phyloP scores from a whole-genome alignment of 192 early-diverging fungal genomes.

The Coemansia sp. region DNA sequence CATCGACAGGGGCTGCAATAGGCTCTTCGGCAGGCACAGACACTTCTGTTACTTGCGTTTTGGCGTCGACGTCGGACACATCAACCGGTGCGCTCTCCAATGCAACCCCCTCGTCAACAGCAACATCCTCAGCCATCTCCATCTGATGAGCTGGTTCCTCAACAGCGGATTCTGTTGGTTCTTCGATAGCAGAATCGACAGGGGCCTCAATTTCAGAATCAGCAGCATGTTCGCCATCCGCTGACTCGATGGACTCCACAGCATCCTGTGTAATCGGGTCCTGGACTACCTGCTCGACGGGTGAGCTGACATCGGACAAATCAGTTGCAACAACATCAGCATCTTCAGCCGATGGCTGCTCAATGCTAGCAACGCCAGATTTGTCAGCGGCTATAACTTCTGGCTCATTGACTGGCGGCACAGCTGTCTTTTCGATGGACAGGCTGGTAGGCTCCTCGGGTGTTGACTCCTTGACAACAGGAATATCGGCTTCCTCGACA shows the following conservation, averaged over 20 bases:
- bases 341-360: not conserved
- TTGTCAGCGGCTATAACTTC: not conserved
- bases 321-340: not conserved
- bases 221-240: not conserved
- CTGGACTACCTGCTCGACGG: not conserved
- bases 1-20: not conserved
- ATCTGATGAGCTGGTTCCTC: not conserved
- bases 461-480: not conserved
- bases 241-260: not conserved
- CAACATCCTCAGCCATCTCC: too few relatives aligned
- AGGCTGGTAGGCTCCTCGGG: not conserved
- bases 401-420: not conserved
- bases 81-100: too few relatives aligned
- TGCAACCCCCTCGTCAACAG: not conserved
- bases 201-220: constrained; percentile 1
- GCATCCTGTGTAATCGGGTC: not conserved
- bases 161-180: not conserved
- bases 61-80: too few relatives aligned
- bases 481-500: not conserved
- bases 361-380: not conserved
- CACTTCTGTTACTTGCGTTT: too few relatives aligned
- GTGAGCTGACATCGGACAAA: not conserved
- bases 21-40: not conserved
- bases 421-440: not conserved
- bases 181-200: not conserved